Evolutionary conservation across 2,329 filamentous ascomycete species (phyloP).

Genomic region (Ramularia collo-cygni): DNA sequence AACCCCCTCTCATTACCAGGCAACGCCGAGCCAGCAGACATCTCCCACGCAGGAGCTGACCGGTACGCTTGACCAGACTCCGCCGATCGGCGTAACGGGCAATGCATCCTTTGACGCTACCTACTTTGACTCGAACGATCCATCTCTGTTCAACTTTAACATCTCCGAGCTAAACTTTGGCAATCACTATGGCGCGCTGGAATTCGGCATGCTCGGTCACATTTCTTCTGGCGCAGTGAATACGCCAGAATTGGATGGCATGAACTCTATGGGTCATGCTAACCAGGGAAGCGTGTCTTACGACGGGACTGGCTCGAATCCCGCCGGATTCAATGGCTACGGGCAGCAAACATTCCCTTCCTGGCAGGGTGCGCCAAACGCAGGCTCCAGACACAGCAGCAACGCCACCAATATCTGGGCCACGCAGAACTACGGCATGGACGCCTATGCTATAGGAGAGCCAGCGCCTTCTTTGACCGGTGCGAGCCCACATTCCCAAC

Average conservation of each 20-base stretch:
- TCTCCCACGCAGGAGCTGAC: constrained; percentile 39
- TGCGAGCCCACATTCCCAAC: constrained; percentile 51
- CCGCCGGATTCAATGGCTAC: constrained; percentile 18
- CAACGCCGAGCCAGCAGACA: constrained; percentile 46
- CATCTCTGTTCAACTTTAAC: constrained; percentile 91
- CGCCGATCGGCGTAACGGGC: constrained; percentile 31
- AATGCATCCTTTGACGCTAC: constrained; percentile 45
- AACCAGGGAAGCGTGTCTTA: constrained; percentile 25
- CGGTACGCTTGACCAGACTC: constrained; percentile 42
- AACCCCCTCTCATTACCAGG: constrained; percentile 66
- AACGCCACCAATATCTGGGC: constrained; percentile 35
- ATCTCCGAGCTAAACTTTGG: constrained; percentile 90
- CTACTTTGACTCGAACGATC: constrained; percentile 86
- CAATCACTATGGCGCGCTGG: constrained; percentile 89
- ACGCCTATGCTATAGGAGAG: constrained; percentile 56
- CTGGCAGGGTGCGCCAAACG: constrained; percentile 31
- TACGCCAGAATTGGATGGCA: constrained; percentile 27
- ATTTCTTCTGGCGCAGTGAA: constrained; percentile 77
- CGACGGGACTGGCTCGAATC: constrained; percentile 22
- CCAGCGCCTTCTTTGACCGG: constrained; percentile 50
- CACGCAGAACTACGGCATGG: constrained; percentile 36
- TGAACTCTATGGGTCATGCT: constrained; percentile 26
- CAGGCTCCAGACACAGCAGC: constrained; percentile 37
- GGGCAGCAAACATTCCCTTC: constrained; percentile 19
- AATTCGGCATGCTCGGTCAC: constrained; percentile 93